Percentiles rank a stretch among this genome's conserved stretches.
Conservation (phyloP, 192 early-diverging fungal genomes). For the Backusella morwellensis region DNA sequence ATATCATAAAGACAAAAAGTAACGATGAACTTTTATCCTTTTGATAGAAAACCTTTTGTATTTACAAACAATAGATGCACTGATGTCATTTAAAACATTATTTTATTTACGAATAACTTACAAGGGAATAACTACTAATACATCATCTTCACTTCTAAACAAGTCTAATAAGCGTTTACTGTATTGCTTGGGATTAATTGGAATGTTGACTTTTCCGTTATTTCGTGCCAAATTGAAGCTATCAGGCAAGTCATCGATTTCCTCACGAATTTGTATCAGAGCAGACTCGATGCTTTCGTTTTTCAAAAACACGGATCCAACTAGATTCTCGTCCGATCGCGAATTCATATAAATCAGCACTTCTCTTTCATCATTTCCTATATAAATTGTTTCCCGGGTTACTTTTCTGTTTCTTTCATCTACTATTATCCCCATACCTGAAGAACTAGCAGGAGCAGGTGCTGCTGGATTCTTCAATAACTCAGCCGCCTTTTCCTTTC, state of each 20-base stretch:
- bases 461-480: not conserved
- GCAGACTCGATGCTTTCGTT: conserved; percentile 42
- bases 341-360: conserved; percentile 50
- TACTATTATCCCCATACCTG: not conserved
- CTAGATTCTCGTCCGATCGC: conserved; percentile 45
- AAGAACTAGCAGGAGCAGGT: not conserved
- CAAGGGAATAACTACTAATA: conserved; percentile 36
- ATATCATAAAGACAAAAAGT: conserved; percentile 9
- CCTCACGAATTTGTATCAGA: conserved; percentile 44
- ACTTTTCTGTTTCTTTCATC: not conserved
- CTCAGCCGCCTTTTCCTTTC: conserved; percentile 12
- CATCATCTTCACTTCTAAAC: conserved; percentile 55
- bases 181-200: conserved; percentile 60
- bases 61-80: not conserved
- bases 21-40: conserved; percentile 5
- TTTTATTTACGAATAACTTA: conserved; percentile 6
- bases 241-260: conserved; percentile 56
- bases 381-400: not conserved
- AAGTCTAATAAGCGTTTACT: conserved; percentile 46
- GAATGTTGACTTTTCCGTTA: conserved; percentile 58
- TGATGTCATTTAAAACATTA: not conserved
- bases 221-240: conserved; percentile 46
- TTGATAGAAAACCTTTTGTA: not conserved
- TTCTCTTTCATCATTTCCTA: conserved; percentile 44
- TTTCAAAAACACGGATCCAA: conserved; percentile 62